Percentiles rank a stretch among this genome's conserved stretches.
phyloP scores from a whole-genome alignment of 148 eudicot species.

The Chenopodium album region DNA sequence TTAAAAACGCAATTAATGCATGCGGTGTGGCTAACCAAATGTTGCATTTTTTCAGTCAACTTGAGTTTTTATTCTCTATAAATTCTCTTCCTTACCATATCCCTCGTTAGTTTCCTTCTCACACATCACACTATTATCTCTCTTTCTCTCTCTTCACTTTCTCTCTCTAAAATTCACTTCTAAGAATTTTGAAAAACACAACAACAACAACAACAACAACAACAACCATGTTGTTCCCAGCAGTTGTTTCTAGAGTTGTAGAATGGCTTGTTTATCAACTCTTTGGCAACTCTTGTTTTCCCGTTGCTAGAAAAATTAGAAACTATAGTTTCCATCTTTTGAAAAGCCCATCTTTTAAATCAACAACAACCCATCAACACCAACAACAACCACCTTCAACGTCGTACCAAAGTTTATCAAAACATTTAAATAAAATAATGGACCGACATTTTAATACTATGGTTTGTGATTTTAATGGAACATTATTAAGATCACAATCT shows the following conservation, averaged over 20 bases:
- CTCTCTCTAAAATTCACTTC: too few species aligned
- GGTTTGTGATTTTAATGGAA: slow-evolving; percentile 63
- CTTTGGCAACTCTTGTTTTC: slow-evolving; percentile 57
- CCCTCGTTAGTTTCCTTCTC: slow-evolving; percentile 3
- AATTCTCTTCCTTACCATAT: slow-evolving; percentile 1
- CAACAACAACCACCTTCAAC: slow-evolving; percentile 27
- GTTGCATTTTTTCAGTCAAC: slow-evolving; percentile 39
- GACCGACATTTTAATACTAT: slow-evolving; percentile 46
- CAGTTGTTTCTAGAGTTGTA: slow-evolving; percentile 42
- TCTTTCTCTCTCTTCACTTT: slow-evolving; percentile 11
- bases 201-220: not conserved
- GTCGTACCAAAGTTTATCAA: slow-evolving; percentile 38
- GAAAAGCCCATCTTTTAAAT: slow-evolving; percentile 42
- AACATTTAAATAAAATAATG: not conserved
- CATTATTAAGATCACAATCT: slow-evolving; percentile 54
- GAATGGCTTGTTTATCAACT: slow-evolving; percentile 67
- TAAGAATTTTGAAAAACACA: not conserved
- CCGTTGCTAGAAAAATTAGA: slow-evolving; percentile 51
- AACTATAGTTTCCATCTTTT: slow-evolving; percentile 36
- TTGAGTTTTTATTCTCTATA: slow-evolving; percentile 22
- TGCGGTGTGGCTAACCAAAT: slow-evolving; percentile 63
- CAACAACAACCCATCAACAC: slow-evolving; percentile 30
- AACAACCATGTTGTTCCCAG: slow-evolving; percentile 46
- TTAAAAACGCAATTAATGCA: slow-evolving; percentile 52
- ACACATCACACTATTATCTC: slow-evolving; percentile 10